Percentiles rank a stretch among this genome's conserved stretches.
Conservation (phyloP, 2,329 filamentous ascomycete genomes). For the Dothideomycetes sp. region DNA sequence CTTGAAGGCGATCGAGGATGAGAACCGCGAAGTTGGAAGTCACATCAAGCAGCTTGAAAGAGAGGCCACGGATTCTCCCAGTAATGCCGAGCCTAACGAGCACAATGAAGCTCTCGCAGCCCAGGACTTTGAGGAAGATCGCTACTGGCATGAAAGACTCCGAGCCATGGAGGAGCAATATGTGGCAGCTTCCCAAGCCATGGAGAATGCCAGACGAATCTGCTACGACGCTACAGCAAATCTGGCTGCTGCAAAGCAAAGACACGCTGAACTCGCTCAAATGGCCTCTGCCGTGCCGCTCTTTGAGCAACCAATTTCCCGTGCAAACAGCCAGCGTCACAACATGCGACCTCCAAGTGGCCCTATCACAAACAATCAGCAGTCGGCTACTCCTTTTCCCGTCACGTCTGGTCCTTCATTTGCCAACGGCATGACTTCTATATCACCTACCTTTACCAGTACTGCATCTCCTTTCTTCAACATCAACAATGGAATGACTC, state of each 20-base stretch:
- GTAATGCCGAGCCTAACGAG: slow-evolving; percentile 16
- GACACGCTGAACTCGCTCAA: slow-evolving; percentile 27
- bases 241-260: slow-evolving; percentile 28
- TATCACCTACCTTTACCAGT: slow-evolving; percentile 41
- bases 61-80: slow-evolving; percentile 44
- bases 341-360: slow-evolving; percentile 26
- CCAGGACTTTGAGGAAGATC: slow-evolving; percentile 29
- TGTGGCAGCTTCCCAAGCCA: slow-evolving; percentile 15
- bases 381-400: slow-evolving; percentile 28
- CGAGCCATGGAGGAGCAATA: slow-evolving; percentile 20
- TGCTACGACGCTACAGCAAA: slow-evolving; percentile 43
- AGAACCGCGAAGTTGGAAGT: slow-evolving; percentile 59
- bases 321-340: slow-evolving; percentile 17
- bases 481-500: slow-evolving; percentile 51
- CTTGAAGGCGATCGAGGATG: slow-evolving; percentile 57
- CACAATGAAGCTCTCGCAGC: slow-evolving; percentile 7
- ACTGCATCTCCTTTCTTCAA: slow-evolving; percentile 41
- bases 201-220: slow-evolving; percentile 21
- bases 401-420: slow-evolving; percentile 31
- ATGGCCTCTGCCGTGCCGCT: slow-evolving; percentile 22
- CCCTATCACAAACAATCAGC: slow-evolving; percentile 13
- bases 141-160: slow-evolving; percentile 25
- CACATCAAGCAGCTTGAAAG: slow-evolving; percentile 64
- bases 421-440: slow-evolving; percentile 34
- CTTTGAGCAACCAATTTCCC: slow-evolving; percentile 9